Conservation (phyloP, 129 eudicot species). For the Apium graveolens region DNA sequence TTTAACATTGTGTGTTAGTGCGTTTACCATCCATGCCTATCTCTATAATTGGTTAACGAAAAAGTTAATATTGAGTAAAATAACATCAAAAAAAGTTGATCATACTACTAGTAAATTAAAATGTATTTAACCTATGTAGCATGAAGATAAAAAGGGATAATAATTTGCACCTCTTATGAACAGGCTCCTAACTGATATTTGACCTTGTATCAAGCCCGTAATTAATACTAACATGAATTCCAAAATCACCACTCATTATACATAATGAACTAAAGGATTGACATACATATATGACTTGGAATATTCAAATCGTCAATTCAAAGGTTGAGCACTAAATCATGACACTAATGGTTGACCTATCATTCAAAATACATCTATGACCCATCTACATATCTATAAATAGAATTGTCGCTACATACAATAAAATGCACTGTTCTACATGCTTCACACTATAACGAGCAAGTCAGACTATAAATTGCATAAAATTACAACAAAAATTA, state of each 20-base stretch:
- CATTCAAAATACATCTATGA: not conserved
- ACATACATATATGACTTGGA: not conserved
- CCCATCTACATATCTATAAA: not conserved
- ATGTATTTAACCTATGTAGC: not conserved
- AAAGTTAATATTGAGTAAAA: not conserved
- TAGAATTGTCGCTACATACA: not conserved
- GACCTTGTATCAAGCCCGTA: not conserved
- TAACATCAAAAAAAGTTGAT: not conserved
- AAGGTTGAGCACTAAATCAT: not conserved
- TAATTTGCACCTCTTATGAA: not conserved
- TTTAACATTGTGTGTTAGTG: not conserved
- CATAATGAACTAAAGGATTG: not conserved
- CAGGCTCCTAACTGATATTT: not conserved
- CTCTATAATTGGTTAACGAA: not conserved
- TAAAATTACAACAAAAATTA: not conserved
- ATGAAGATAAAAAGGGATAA: too few species aligned
- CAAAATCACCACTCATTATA: not conserved
- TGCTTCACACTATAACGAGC: not conserved
- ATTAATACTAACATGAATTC: not conserved
- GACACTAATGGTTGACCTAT: not conserved
- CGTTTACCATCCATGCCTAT: not conserved
- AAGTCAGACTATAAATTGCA: not conserved
- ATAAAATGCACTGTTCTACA: not conserved
- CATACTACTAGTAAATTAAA: not conserved
- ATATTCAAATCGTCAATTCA: not conserved